A percentile compares a stretch with the other conserved stretches of the same genome.
Evolutionary conservation across 805 yeast genomes (phyloP).

Genomic region (Ogataea salicorniae): DNA sequence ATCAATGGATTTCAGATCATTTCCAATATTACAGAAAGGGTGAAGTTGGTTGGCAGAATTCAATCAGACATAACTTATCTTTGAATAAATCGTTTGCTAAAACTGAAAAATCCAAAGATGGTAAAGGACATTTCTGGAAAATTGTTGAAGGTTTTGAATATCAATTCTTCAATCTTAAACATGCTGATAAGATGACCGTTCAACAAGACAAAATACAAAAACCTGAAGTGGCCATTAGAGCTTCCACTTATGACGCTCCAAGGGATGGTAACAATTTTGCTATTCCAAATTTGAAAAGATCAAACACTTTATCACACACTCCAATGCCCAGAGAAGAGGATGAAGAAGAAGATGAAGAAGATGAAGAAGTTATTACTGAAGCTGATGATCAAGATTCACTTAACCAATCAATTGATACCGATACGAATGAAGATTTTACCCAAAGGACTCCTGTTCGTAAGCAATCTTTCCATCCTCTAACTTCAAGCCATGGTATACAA

Average conservation of each 20-base stretch:
- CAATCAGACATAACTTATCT: conserved; percentile 90
- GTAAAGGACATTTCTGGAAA: conserved; percentile 92
- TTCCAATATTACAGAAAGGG: conserved; percentile 77
- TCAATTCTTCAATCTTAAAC: conserved; percentile 65
- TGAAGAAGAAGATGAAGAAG: conserved; percentile 10
- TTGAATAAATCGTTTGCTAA: conserved; percentile 90
- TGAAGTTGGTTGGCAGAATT: conserved; percentile 96
- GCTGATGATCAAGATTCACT: background rate
- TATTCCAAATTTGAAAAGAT: conserved; percentile 3
- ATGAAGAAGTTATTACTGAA: conserved; percentile 5
- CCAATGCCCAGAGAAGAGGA: conserved; percentile 6
- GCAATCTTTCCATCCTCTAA: background rate
- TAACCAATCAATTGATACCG: background rate
- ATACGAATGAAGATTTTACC: background rate
- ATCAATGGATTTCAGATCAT: conserved; percentile 85
- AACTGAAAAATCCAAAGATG: conserved; percentile 85
- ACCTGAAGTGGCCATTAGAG: background rate
- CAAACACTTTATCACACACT: conserved; percentile 12
- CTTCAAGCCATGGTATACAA: background rate
- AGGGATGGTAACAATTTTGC: conserved; percentile 13
- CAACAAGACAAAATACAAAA: conserved; percentile 1
- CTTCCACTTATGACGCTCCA: conserved; percentile 1
- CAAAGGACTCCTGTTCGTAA: conserved; percentile 1
- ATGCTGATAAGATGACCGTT: conserved; percentile 33
- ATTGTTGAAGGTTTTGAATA: conserved; percentile 79